Conservation (phyloP, 257 asterid species). For the Agastache rugosa region DNA sequence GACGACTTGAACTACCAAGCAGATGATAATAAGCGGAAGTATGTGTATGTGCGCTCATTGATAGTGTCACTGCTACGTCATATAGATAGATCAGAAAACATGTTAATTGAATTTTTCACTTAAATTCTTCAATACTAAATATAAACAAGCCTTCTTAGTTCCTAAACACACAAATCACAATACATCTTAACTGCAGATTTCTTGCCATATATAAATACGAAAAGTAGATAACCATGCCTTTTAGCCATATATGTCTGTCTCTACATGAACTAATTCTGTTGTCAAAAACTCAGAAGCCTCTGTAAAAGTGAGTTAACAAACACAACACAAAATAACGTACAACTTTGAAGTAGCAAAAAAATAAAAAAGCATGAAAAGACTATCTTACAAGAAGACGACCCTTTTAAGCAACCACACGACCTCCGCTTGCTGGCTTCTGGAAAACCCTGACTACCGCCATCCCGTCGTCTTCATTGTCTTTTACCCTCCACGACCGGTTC, state of each 20-base stretch:
- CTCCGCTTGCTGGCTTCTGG: conserved; percentile 70
- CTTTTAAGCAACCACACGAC: conserved; percentile 47
- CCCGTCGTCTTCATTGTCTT: conserved; percentile 66
- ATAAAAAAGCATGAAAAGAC: background rate
- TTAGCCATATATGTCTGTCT: background rate
- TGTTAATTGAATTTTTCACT: too few relatives aligned
- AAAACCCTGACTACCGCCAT: conserved; percentile 81
- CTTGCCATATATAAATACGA: background rate
- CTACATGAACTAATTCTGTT: background rate
- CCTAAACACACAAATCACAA: too few relatives aligned
- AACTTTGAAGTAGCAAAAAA: background rate
- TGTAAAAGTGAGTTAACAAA: background rate
- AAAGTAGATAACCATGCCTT: background rate
- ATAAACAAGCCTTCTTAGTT: too few relatives aligned
- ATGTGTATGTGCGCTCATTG: too few relatives aligned
- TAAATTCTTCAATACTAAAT: too few relatives aligned
- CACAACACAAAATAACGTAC: background rate
- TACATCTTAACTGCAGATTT: background rate
- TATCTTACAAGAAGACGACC: background rate
- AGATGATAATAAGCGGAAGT: too few relatives aligned
- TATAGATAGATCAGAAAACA: too few relatives aligned
- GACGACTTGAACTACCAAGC: too few relatives aligned
- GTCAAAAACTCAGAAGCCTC: background rate
- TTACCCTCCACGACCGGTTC: conserved; percentile 84
- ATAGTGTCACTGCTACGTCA: too few relatives aligned